Base-by-base conservation (phyloP, 768 basidiomycete species). In the Daedaleopsis sinensis region DNA sequence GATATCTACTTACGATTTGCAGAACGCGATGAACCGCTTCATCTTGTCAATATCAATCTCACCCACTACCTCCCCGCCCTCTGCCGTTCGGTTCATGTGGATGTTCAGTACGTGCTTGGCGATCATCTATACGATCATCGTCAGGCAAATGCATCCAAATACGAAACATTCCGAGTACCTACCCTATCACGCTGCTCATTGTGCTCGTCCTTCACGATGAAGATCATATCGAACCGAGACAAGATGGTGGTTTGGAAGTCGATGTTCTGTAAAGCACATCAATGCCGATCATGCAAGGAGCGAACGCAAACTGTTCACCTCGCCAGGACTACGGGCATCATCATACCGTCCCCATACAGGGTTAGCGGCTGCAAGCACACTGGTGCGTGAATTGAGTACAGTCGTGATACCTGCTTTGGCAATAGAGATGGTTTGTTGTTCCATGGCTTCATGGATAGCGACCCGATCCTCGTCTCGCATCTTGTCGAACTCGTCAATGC, bases 401-500 rank as follows among this genome's bases (percentile, higher is more conserved):
- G 96, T 99, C 0, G 97, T 98, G 58, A 99, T 99, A 63, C 96
- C 97, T 5, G 97, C 97, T 73, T 99, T 98, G 18, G 96, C 96
- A 65, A 99, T 98, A 1, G 97, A 98, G 67, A 99, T 98, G 0
- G 97, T 99, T 71, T 98, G 96, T 71, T 99, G 97, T 70, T 99
- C 97, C 97, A 99, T 99, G 15, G 96, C 97, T 78, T 98, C 97
- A 75, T 98, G 97, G 61, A 98, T 98, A 0, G 97, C 97, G 5
- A 98, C 97, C 57, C 97, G 88, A 73, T 99, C 97, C 75, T 98
- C 96, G 67, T 99, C 97, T 42, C 96, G 83, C 97, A 99, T 99
- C 80, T 99, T 99, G 78, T 99, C 97, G 68, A 99, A 99, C 74
- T 99, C 97, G 68, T 99, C 97, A 70, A 99, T 99, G 71, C 97